Conservation (phyloP, 1,284 basidiomycete genomes). For the Malassezia dermatis region DNA sequence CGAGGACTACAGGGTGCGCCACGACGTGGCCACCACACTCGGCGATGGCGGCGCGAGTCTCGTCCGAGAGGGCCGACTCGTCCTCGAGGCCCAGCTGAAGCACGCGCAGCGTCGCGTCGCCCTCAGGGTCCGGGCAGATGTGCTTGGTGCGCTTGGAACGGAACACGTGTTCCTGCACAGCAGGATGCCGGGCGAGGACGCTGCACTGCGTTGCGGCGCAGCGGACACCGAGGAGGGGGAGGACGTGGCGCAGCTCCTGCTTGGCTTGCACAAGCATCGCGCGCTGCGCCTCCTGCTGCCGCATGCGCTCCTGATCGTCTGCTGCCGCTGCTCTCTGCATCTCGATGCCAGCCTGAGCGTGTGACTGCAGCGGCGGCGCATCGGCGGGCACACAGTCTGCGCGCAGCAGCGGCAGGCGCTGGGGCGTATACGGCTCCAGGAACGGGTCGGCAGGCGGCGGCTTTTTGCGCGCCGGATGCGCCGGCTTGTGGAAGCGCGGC, state of each 20-base stretch:
- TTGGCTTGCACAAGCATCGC: slow-evolving; percentile 5
- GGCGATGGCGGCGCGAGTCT: not conserved
- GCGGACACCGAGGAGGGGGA: slow-evolving; percentile 14
- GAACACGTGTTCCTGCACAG: slow-evolving; percentile 11
- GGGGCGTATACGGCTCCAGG: slow-evolving; percentile 8
- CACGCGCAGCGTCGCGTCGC: slow-evolving; percentile 5
- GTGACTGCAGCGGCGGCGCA: slow-evolving; percentile 12
- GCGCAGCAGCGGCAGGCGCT: slow-evolving; percentile 4
- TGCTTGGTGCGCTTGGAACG: slow-evolving; percentile 14
- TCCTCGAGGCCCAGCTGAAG: slow-evolving; percentile 12
- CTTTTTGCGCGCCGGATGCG: slow-evolving; percentile 10
- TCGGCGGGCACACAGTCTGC: not conserved
- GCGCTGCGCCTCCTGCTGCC: slow-evolving; percentile 10
- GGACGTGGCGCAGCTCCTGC: slow-evolving; percentile 4
- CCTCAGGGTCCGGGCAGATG: slow-evolving; percentile 10
- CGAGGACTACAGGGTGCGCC: slow-evolving; percentile 11
- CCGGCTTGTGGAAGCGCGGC: slow-evolving; percentile 15
- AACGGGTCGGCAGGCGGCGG: not conserved
- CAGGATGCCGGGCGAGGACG: slow-evolving; percentile 2
- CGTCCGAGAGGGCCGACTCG: not conserved
- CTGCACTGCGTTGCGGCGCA: slow-evolving; percentile 3
- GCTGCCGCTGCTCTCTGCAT: slow-evolving; percentile 4
- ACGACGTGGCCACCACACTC: slow-evolving; percentile 1
- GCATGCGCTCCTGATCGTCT: not conserved
- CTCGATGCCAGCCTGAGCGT: slow-evolving; percentile 17